phyloP scores from a whole-genome alignment of 495 filamentous ascomycete genomes.

The Platismatia glauca region DNA sequence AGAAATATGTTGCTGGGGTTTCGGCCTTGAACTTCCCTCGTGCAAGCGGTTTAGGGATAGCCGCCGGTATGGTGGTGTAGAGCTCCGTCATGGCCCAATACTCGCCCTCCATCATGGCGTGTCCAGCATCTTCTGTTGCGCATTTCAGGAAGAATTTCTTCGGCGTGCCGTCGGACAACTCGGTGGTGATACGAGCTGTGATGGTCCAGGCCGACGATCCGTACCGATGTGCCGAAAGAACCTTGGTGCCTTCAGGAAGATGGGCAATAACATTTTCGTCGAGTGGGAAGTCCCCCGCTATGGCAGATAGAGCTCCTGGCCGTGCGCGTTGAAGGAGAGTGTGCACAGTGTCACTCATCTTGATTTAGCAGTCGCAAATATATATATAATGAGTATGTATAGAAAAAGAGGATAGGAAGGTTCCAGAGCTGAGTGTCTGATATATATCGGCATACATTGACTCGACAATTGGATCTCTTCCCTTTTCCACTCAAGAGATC shows the following conservation, averaged over 20 bases:
- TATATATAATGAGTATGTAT: neutral
- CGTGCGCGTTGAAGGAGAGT: neutral
- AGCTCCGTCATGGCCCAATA: constrained; percentile 40
- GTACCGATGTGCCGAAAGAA: constrained; percentile 11
- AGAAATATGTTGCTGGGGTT: constrained; percentile 36
- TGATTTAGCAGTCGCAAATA: neutral
- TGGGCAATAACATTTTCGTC: constrained; percentile 8
- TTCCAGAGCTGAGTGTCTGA: neutral
- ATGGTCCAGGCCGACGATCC: constrained; percentile 14
- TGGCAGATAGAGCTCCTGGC: neutral
- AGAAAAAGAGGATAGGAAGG: neutral
- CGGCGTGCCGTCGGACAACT: constrained; percentile 4
- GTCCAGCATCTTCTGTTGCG: constrained; percentile 25
- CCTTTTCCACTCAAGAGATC: neutral
- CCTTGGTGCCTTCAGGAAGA: constrained; percentile 13
- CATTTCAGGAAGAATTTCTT: constrained; percentile 29
- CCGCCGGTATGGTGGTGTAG: constrained; percentile 30
- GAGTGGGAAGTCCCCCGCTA: neutral
- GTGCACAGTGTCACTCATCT: neutral
- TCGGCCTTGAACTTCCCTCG: constrained; percentile 32
- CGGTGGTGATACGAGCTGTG: constrained; percentile 12
- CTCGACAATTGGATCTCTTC: neutral
- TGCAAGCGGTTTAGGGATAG: constrained; percentile 38
- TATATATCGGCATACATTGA: neutral
- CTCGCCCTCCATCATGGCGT: constrained; percentile 36